A percentile compares a stretch with the other conserved stretches of the same genome.
Conservation (phyloP, 257 asterid genomes). For the Nyctanthes arbortristis region DNA sequence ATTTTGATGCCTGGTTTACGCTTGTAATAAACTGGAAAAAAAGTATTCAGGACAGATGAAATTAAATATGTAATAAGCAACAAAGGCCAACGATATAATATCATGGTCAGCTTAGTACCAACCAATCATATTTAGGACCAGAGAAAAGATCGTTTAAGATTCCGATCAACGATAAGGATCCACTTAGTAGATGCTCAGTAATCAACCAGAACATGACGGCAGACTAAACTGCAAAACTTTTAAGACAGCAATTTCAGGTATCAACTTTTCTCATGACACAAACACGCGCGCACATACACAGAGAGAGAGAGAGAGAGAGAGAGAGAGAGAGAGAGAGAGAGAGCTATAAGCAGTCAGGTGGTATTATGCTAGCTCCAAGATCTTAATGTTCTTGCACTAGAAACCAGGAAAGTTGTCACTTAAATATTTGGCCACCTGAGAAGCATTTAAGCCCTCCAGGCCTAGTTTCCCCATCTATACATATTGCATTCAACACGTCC, state of each 20-base stretch:
- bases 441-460: neutral
- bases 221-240: neutral
- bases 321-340: neutral
- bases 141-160: neutral
- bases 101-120: neutral
- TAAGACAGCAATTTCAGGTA: neutral
- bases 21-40: neutral
- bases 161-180: neutral
- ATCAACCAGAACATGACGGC: neutral
- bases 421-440: neutral
- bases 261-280: neutral
- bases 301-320: neutral
- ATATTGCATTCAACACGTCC: neutral
- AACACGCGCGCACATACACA: too few relatives aligned
- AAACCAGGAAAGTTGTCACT: neutral
- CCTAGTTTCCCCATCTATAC: neutral
- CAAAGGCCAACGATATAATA: neutral
- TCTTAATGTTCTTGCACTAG: neutral
- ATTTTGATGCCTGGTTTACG: conserved; percentile 1
- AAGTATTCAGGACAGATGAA: neutral
- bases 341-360: neutral
- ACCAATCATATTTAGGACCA: neutral
- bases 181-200: neutral
- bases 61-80: neutral
- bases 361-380: neutral